Evolutionary conservation across 2,329 filamentous ascomycete species (phyloP).

Genomic region (Mycocentrospora acerina): DNA sequence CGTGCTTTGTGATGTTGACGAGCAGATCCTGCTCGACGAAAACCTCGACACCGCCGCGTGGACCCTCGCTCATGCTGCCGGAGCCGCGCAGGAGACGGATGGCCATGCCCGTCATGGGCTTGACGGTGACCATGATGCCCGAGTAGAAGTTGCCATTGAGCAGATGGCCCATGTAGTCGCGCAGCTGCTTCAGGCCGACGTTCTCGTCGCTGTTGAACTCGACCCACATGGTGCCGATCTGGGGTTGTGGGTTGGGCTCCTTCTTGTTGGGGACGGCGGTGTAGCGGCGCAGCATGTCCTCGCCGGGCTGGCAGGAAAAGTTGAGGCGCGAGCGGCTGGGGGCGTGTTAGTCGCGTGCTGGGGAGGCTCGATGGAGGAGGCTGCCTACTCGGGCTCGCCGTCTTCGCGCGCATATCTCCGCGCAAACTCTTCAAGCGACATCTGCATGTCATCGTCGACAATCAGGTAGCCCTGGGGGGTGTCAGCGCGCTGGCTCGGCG

Average conservation of each 20-base stretch:
- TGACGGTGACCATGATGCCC: conserved; percentile 85
- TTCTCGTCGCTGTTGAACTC: conserved; percentile 82
- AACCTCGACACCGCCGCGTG: conserved; percentile 88
- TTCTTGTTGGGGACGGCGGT: conserved; percentile 68
- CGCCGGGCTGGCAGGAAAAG: conserved; percentile 83
- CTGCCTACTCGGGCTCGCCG: conserved; percentile 72
- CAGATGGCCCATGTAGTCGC: conserved; percentile 82
- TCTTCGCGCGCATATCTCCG: conserved; percentile 69
- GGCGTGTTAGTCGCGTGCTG: conserved; percentile 6
- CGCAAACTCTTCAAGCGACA: conserved; percentile 81
- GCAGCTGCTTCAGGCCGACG: conserved; percentile 90
- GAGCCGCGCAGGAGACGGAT: conserved; percentile 37
- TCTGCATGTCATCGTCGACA: conserved; percentile 82
- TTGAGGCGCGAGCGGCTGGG: conserved; percentile 77
- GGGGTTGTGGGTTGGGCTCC: conserved; percentile 69
- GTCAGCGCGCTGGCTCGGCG: conserved; percentile 19
- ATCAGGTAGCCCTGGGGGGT: conserved; percentile 81
- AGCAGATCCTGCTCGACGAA: conserved; percentile 95
- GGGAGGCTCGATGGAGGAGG: conserved; percentile 1
- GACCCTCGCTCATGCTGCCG: conserved; percentile 38
- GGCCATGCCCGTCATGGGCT: conserved; percentile 79
- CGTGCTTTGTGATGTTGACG: conserved; percentile 97
- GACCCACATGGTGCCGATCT: conserved; percentile 87
- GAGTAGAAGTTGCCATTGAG: conserved; percentile 79
- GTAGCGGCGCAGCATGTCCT: conserved; percentile 82